Evolutionary conservation across 305 asterid genomes (phyloP).

Genomic region (Solanum hybrid): DNA sequence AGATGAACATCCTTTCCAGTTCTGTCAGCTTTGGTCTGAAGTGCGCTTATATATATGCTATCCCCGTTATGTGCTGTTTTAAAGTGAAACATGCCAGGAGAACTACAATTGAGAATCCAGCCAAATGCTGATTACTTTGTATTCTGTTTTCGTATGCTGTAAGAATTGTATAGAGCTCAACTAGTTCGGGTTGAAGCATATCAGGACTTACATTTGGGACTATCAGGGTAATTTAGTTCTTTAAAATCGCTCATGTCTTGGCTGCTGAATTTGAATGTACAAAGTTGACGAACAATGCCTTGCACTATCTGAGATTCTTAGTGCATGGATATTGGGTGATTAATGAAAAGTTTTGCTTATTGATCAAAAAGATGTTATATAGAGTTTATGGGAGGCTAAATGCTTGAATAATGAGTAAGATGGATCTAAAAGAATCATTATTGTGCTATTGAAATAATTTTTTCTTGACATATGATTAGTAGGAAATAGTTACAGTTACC

Average conservation of each 20-base stretch:
- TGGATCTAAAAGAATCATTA: background rate
- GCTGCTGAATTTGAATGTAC: background rate
- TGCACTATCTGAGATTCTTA: background rate
- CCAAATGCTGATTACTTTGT: background rate
- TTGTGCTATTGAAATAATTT: background rate
- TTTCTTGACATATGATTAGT: background rate
- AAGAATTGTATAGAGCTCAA: background rate
- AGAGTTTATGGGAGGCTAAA: background rate
- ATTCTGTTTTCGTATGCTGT: background rate
- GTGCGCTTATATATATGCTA: background rate
- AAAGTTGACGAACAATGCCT: background rate
- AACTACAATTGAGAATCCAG: background rate
- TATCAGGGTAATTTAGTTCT: background rate
- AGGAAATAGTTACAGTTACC: background rate
- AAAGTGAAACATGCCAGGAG: background rate
- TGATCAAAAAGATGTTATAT: background rate
- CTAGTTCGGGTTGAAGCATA: background rate
- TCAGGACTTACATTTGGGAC: background rate
- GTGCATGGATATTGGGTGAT: background rate
- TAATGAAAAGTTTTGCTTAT: background rate
- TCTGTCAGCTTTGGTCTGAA: background rate
- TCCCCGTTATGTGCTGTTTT: background rate
- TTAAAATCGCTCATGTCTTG: background rate
- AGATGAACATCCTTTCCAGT: background rate
- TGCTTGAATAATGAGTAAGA: background rate